Base-by-base conservation (phyloP, 306 rosid species). In the Quillaja saponaria region DNA sequence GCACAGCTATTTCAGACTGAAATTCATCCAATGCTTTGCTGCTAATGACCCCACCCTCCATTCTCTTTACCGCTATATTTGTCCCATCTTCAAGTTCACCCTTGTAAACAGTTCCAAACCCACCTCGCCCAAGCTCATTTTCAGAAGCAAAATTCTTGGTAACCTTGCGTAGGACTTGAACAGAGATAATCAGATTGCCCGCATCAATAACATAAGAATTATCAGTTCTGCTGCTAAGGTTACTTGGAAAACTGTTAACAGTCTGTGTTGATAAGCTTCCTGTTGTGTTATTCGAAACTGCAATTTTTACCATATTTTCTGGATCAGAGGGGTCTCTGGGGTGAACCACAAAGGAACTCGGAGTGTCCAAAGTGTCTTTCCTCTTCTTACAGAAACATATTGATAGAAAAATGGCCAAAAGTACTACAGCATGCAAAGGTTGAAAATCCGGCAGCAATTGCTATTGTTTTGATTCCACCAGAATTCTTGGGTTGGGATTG, bases 91-190 rank as follows among this genome's bases (percentile, higher is more conserved):
- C 95, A 14, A 90, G 76, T 66, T 90, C 91, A 5, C 96, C 96
- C 69, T 74, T 86, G 71, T 90, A 90, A 64, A 90, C 97, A 51
- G 85, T 80, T 42, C 95, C 97, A 79, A 90, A 90, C 42, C 97
- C 97, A 5, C 95, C 97, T 1, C 74, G 85, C 15, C 95, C 97
- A 12, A 90, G 83, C 74, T 84, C 95, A 63, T 86, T 84, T 68
- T 82, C 81, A 1, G 84, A 64, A 7, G 87, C 71, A 67, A 86
- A 90, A 61, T 71, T 42, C 1, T 80, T 61, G 17, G 96, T 86
- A 47, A 78, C 87, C 74, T 84, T 84, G 49, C 85, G 82, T 8
- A 90, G 86, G 48, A 84, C 79, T 74, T 86, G 90, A 60, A 86
- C 80, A 0, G 95, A 79, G 41, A 86, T 83, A 9, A 80, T 59